Evolutionary conservation across 2,329 filamentous ascomycete genomes (phyloP), one percentile per base, ranked within the genome.

Genomic region (Aulographum hederae): DNA sequence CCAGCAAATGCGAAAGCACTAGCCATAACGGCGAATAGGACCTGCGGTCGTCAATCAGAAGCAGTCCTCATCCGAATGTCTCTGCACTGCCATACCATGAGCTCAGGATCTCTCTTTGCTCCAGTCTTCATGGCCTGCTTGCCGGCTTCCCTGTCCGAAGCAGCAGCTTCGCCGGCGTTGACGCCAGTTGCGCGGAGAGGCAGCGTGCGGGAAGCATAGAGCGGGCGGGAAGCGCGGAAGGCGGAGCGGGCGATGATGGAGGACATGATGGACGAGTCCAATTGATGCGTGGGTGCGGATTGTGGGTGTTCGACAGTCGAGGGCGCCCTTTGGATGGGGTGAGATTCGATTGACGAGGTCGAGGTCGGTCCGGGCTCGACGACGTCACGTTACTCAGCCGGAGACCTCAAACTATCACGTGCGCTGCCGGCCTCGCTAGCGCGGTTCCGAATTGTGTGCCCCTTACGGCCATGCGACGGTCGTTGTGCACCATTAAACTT

Each of bases 1-100:
- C 86, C 86, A 43, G 81, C 86, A 46, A 89, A 73, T 50, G 75
- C 74, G 51, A 94, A 78, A 47, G 81, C 78, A 54, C 76, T 75
- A 47, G 78, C 74, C 82, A 95, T 93, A 55, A 95, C 75, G 51
- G 73, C 80, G 41, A 85, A 70, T 43, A 98, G 78, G 50, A 95
- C 73, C 89, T 95, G 48, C 36, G 27, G 21, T 13, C 28, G 19
- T 28, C 33, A 3, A 28, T 26, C 17, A 34, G 18, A 5, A 15
- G 33, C 28, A 31, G 18, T 30, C 18, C 12, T 25, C 41, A 44
- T 41, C 33, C 19, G 21, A 15, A 35, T 28, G 27, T 32, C 6
- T n/a, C 5, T 20, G 28, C 21, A 20, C 16, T 16, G 29, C 38
- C 69, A 43, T 69, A 80, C 75, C 53, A 76, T 78, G 51, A 80